Evolutionary conservation across 352 stramenopile genomes (phyloP), one percentile per base, ranked within the genome.

Genomic region (Pythium aquatile): DNA sequence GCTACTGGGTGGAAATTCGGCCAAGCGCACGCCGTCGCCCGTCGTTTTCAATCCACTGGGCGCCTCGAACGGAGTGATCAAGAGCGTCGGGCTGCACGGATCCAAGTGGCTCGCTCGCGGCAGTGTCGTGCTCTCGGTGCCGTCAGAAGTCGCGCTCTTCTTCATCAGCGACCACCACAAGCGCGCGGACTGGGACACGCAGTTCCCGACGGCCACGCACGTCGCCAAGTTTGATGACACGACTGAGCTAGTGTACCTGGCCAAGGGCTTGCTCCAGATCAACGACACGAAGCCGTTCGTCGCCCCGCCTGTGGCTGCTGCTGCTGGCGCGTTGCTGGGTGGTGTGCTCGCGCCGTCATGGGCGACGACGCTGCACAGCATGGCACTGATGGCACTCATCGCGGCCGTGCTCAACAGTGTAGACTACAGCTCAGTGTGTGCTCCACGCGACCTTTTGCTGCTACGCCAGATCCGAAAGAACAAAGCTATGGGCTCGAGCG

Each of bases 201-300:
- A 92, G 46, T 94, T 94, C 49, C 83, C 83, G 0, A 57, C 62
- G 2, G 87, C 83, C 3, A 64, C 64, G 1, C 81, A 90, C 48
- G 72, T 94, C 6, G 85, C 85, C 1, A 83, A 73, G 2, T 94
- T 87, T 62, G 85, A 90, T 42, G 85, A 91, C n/a, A 74, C 77
- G 10, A 94, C 85, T 29, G 80, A 91, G 32, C 65, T 94, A 13
- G 75, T 94, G 49, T 75, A 94, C 55, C 61, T 94, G 30, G 81
- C 72, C 9, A 78, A 77, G 61, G 79, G 76, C 0, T 74, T 74
- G 59, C 75, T 77, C 24, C 72, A 81, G 58, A 61, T 89, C 44
- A 58, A 68, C n/a, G 40, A 54, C 17, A 89, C 79, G 4, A 75
- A 76, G 55, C 71, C 78, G 9, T 81, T 90, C 39, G 67, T 84